A percentile compares a stretch with the other conserved stretches of the same genome.
These are phyloP conservation scores for Inosperma sp. DNA, from an alignment of 768 basidiomycete species.

Conservation along the genomic window DNA sequence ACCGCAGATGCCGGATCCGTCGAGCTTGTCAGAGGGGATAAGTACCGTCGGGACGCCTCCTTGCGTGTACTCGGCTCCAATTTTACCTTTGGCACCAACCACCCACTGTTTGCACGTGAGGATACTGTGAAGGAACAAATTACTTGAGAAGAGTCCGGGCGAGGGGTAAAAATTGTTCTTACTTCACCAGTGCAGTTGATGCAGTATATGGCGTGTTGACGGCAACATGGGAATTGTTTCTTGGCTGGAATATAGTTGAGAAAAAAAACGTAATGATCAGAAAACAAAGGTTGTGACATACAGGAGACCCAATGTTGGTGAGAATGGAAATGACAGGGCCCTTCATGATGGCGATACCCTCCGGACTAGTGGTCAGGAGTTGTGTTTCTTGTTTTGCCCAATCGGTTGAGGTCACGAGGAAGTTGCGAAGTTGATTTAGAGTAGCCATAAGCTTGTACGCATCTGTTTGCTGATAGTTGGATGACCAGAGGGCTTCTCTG, in stretches of 20 bases:
- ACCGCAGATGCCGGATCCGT: constrained; percentile 39
- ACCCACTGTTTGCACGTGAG: constrained; percentile 63
- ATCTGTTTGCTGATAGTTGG: constrained; percentile 54
- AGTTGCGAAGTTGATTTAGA: constrained; percentile 69
- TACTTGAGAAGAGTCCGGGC: background rate
- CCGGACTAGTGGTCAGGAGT: constrained; percentile 45
- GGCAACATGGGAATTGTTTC: constrained; percentile 49
- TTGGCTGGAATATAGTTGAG: constrained; percentile 38
- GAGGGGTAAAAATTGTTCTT: constrained; percentile 20
- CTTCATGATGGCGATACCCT: constrained; percentile 62
- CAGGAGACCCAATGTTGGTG: constrained; percentile 73
- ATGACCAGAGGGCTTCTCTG: constrained; percentile 73
- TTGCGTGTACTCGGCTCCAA: constrained; percentile 57
- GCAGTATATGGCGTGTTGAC: constrained; percentile 52
- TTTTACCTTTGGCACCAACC: constrained; percentile 59
- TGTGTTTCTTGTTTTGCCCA: constrained; percentile 52
- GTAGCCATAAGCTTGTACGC: constrained; percentile 54
- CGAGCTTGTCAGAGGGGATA: constrained; percentile 36
- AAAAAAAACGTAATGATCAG: background rate
- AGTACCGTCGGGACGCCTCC: constrained; percentile 62
- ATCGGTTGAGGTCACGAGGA: constrained; percentile 48
- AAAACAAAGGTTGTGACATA: constrained; percentile 27
- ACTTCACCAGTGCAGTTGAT: constrained; percentile 55
- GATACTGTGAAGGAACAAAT: constrained; percentile 36
- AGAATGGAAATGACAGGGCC: constrained; percentile 56